Base-by-base conservation (phyloP, 2,329 filamentous ascomycete genomes). In the Exserohilum turcica region DNA sequence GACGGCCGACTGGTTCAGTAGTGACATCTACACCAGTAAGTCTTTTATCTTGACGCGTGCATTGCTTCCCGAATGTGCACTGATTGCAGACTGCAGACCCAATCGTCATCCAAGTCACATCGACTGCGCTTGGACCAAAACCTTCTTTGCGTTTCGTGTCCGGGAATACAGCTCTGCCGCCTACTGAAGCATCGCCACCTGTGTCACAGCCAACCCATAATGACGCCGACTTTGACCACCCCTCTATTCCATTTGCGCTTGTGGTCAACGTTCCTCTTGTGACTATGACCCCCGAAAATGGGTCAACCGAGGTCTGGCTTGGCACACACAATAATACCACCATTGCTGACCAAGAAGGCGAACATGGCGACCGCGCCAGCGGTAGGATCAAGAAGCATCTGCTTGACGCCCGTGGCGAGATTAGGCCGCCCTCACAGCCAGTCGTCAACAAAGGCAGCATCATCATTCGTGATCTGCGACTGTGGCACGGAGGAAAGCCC, bases 91-190 rank as follows among this genome's bases (percentile, higher is more conserved):
- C n/a, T 33, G 15, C 48, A 83, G 80, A 85, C 52, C 77, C 77
- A 4, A 79, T 85, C 13, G 81, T 80, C 0, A 83, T 77, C 0
- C 83, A 86, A 63, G 76, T 85, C 36, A 83, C 82, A 1, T 80
- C 82, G 0, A 78, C 79, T 0, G 71, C 75, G 2, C 57, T 74
- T 7, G 72, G 72, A 2, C 72, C 71, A 0, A 49, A 47, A 3
- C 71, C 72, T 5, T 64, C 63, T 5, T 48, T 74, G 13, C 62
- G 66, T 10, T 74, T 73, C 43, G 51, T 73, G 16, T 74, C 71
- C 2, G 68, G 68, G 7, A 74, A 74, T 50, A 72, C 71, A 16
- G 71, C 71, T 1, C 61, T 73, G n/a, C 83, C 83, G 2, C 77
- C 79, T 2, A 76, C 77, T 1, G 66, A 76, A 0, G 74, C 73